These are phyloP conservation scores for Nicotiana obtusifolia DNA, from an alignment of 257 asterid genomes.

Conservation along the genomic window DNA sequence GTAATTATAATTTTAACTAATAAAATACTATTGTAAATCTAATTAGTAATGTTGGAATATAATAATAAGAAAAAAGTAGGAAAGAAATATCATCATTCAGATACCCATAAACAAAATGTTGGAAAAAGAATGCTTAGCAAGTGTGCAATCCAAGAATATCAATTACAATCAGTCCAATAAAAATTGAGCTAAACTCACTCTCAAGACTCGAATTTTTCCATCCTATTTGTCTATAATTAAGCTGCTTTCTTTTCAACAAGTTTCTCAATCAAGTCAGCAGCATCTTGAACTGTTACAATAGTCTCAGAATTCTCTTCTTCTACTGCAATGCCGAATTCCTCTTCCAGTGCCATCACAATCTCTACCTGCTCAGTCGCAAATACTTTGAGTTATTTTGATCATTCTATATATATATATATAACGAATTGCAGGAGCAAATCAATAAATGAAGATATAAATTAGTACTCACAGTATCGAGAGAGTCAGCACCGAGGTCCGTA, in stretches of 20 bases:
- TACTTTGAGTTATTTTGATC: neutral
- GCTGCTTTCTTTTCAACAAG: slow-evolving; percentile 37
- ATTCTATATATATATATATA: neutral
- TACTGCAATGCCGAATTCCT: slow-evolving; percentile 56
- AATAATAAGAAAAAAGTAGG: neutral
- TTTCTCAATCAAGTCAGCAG: slow-evolving; percentile 70
- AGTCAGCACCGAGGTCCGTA: slow-evolving; percentile 66
- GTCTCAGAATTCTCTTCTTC: slow-evolving; percentile 67
- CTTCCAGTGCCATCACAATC: slow-evolving; percentile 78
- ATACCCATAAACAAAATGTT: neutral
- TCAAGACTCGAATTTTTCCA: neutral
- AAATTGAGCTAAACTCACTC: neutral
- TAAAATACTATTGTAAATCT: neutral
- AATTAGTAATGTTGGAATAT: neutral
- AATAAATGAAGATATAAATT: neutral
- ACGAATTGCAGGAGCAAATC: neutral
- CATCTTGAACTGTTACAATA: slow-evolving; percentile 64
- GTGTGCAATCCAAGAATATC: neutral
- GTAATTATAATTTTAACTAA: neutral
- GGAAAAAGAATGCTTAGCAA: neutral
- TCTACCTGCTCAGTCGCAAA: slow-evolving; percentile 49
- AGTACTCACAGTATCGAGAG: slow-evolving; percentile 63
- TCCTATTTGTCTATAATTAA: neutral
- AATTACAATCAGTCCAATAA: slow-evolving; percentile 3
- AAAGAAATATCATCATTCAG: neutral